A percentile compares a stretch with the other conserved stretches of the same genome.
Conservation (phyloP, 2,329 filamentous ascomycete genomes). For the Lasiodiplodia gonubiensis region DNA sequence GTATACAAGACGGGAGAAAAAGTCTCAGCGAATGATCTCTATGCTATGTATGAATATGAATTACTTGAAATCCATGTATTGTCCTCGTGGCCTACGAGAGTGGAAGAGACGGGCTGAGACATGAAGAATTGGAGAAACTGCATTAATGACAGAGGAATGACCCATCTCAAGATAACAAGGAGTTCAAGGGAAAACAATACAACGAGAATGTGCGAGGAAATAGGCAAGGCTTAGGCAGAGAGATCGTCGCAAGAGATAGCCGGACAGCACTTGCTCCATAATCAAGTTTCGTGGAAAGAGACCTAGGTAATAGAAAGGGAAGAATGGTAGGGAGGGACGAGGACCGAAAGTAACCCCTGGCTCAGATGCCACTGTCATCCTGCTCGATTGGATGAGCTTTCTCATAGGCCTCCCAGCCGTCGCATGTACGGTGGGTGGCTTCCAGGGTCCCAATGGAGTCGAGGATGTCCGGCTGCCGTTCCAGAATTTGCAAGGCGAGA, state of each 20-base stretch:
- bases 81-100: background rate
- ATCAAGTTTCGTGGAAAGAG: background rate
- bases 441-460: constrained; percentile 18
- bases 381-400: constrained; percentile 24
- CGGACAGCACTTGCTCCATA: background rate
- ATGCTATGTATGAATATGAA: background rate
- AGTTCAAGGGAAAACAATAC: background rate
- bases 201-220: background rate
- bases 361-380: constrained; percentile 28
- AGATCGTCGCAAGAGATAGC: background rate
- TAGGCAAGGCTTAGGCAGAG: too few species aligned
- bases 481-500: constrained; percentile 43
- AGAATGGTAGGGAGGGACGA: background rate
- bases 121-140: background rate
- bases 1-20: too few species aligned
- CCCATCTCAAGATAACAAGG: background rate
- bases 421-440: constrained; percentile 13
- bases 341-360: background rate
- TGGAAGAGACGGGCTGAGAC: background rate
- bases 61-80: background rate
- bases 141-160: background rate
- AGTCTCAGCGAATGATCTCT: background rate
- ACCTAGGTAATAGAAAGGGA: background rate
- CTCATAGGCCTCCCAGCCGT: constrained; percentile 15
- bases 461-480: constrained; percentile 38